Conservation (phyloP, 208 protist species). For the Endotrypanum monterogeii region DNA sequence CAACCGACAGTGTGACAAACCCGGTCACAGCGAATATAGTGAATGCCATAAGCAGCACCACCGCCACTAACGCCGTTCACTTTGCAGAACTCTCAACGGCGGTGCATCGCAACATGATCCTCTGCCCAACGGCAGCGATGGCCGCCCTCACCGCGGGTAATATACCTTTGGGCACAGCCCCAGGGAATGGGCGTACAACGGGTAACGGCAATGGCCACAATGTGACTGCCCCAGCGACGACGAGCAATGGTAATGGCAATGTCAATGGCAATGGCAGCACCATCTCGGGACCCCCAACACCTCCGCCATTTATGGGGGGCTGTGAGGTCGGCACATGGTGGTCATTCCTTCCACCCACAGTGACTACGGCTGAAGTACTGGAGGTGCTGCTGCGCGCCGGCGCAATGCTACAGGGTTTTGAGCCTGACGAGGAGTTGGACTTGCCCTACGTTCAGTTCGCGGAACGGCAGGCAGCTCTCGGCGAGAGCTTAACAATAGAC, state of each 20-base stretch:
- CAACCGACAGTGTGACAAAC: slow-evolving; percentile 3
- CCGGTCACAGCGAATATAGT: neutral
- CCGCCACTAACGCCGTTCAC: slow-evolving; percentile 18
- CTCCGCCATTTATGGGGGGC: slow-evolving; percentile 32
- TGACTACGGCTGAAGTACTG: slow-evolving; percentile 46
- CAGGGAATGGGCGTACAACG: slow-evolving; percentile 2
- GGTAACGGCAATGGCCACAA: slow-evolving; percentile 9
- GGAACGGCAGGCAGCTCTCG: slow-evolving; percentile 19
- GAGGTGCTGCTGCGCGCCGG: slow-evolving; percentile 48
- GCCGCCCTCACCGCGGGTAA: slow-evolving; percentile 8
- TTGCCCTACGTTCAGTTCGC: slow-evolving; percentile 48
- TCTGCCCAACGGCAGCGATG: slow-evolving; percentile 44
- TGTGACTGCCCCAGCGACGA: neutral
- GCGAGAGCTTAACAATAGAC: neutral
- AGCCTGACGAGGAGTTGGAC: slow-evolving; percentile 53
- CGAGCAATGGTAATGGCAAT: neutral
- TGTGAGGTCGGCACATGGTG: slow-evolving; percentile 46
- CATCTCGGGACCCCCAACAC: neutral
- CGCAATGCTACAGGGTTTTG: slow-evolving; percentile 46
- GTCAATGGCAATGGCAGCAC: neutral
- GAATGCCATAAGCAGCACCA: slow-evolving; percentile 12
- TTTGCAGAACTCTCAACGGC: slow-evolving; percentile 45
- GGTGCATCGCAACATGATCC: slow-evolving; percentile 76
- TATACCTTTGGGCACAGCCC: neutral
- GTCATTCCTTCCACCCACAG: slow-evolving; percentile 37